Evolutionary conservation across 2,329 filamentous ascomycete genomes (phyloP).

Genomic region (Erysiphe pulchra): DNA sequence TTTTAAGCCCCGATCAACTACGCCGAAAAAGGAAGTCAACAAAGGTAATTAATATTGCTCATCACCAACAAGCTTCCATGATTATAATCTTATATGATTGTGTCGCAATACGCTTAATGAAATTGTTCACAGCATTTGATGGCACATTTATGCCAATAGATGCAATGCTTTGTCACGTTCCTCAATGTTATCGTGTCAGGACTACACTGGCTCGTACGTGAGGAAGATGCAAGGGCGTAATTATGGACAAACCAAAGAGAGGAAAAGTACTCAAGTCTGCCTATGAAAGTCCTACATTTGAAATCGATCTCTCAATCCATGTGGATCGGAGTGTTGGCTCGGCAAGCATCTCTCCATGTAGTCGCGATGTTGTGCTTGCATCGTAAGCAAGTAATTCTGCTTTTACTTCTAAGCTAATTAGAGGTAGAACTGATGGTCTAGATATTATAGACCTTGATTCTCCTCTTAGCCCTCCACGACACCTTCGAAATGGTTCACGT

Average conservation of each 20-base stretch:
- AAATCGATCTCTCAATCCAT: conserved; percentile 58
- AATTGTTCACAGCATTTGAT: no score
- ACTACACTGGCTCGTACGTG: background rate
- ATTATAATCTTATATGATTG: no score
- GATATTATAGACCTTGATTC: conserved; percentile 83
- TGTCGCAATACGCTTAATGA: no score
- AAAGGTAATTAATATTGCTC: no score
- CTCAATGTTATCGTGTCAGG: no score
- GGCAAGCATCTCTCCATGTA: conserved; percentile 76
- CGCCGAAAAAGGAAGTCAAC: background rate
- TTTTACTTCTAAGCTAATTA: conserved; percentile 1
- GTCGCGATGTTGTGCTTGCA: conserved; percentile 71
- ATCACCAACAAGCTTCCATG: no score
- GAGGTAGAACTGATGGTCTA: conserved; percentile 42
- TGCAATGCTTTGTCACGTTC: no score
- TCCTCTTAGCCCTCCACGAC: conserved; percentile 63
- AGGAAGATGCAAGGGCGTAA: conserved; percentile 6
- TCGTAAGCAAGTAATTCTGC: conserved; percentile 22
- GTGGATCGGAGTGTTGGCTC: conserved; percentile 54
- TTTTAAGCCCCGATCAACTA: background rate
- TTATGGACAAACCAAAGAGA: conserved; percentile 21
- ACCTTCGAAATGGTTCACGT: conserved; percentile 64
- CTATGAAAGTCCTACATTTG: conserved; percentile 70
- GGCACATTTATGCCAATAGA: no score
- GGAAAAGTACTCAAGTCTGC: conserved; percentile 37